Evolutionary conservation across 352 stramenopile genomes (phyloP).

Genomic region (Phytophthora parvispora): DNA sequence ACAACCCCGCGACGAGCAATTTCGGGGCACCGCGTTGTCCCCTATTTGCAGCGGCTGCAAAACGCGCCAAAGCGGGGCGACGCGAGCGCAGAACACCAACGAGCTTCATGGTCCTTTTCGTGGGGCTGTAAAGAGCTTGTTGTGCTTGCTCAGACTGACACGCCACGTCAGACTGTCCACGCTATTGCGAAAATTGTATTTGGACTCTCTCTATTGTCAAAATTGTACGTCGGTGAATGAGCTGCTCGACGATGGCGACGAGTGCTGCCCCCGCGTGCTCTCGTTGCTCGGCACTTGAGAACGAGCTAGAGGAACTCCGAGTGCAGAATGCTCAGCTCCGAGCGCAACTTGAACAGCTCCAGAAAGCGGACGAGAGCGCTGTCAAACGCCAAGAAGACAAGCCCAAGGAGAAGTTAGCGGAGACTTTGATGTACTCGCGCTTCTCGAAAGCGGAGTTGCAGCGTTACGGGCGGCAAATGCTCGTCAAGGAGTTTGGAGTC

Average conservation of each 20-base stretch:
- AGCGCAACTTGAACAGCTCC: conserved; percentile 11
- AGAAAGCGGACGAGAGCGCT: background rate
- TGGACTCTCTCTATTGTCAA: conserved; percentile 15
- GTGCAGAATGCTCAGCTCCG: conserved; percentile 39
- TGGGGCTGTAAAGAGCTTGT: background rate
- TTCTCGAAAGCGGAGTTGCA: conserved; percentile 67
- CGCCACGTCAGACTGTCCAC: conserved; percentile 26
- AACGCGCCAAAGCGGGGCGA: conserved; percentile 12
- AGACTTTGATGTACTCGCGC: conserved; percentile 41
- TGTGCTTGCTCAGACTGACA: conserved; percentile 11
- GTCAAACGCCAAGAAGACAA: conserved; percentile 4
- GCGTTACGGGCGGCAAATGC: conserved; percentile 96
- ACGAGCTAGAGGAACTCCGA: conserved; percentile 32
- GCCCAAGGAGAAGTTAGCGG: background rate
- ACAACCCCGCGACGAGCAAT: conserved; percentile 8
- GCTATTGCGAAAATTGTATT: conserved; percentile 15
- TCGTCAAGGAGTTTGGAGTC: conserved; percentile 94
- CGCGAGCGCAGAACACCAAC: conserved; percentile 8
- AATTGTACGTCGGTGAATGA: conserved; percentile 7
- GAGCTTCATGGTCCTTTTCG: conserved; percentile 20
- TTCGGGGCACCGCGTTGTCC: background rate
- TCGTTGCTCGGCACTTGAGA: conserved; percentile 36
- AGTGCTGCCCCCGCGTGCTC: conserved; percentile 16
- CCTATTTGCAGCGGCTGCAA: background rate
- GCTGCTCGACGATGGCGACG: background rate